Percentiles rank a stretch among this genome's conserved stretches.
phyloP scores from a whole-genome alignment of 768 basidiomycete genomes.

The Mycena rosella region DNA sequence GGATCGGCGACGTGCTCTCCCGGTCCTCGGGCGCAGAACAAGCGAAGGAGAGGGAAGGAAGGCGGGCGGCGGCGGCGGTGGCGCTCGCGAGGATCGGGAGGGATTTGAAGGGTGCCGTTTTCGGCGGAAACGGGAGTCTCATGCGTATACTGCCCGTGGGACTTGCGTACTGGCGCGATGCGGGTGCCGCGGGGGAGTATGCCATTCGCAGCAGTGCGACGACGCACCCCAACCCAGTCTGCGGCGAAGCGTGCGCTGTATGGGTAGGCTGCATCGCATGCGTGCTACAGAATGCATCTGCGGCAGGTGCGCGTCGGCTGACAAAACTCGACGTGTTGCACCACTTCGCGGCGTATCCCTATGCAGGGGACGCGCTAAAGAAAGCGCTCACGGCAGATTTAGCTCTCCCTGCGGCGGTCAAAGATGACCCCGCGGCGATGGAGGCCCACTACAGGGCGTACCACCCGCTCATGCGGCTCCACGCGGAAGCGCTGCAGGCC shows the following conservation, averaged over 20 bases:
- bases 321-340: slow-evolving; percentile 57
- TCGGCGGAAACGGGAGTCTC: slow-evolving; percentile 57
- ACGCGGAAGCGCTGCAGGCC: slow-evolving; percentile 28
- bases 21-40: not conserved
- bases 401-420: slow-evolving; percentile 30
- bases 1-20: not conserved
- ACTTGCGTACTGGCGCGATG: slow-evolving; percentile 45
- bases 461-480: slow-evolving; percentile 56
- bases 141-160: slow-evolving; percentile 62
- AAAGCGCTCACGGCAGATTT: slow-evolving; percentile 47
- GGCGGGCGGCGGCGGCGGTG: slow-evolving; percentile 32
- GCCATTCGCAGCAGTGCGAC: slow-evolving; percentile 7
- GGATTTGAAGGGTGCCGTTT: slow-evolving; percentile 43
- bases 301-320: slow-evolving; percentile 24
- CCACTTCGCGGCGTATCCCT: slow-evolving; percentile 55
- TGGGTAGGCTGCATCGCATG: slow-evolving; percentile 7
- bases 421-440: slow-evolving; percentile 37
- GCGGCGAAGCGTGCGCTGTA: slow-evolving; percentile 17
- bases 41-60: not conserved
- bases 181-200: not conserved
- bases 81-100: slow-evolving; percentile 47
- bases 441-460: slow-evolving; percentile 50
- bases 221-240: slow-evolving; percentile 27
- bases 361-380: slow-evolving; percentile 45
- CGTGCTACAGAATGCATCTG: not conserved